A percentile compares a stretch with the other conserved stretches of the same genome.
These are phyloP conservation scores for Silene coronaria DNA, from an alignment of 179 eudicot species.

Conservation along the genomic window DNA sequence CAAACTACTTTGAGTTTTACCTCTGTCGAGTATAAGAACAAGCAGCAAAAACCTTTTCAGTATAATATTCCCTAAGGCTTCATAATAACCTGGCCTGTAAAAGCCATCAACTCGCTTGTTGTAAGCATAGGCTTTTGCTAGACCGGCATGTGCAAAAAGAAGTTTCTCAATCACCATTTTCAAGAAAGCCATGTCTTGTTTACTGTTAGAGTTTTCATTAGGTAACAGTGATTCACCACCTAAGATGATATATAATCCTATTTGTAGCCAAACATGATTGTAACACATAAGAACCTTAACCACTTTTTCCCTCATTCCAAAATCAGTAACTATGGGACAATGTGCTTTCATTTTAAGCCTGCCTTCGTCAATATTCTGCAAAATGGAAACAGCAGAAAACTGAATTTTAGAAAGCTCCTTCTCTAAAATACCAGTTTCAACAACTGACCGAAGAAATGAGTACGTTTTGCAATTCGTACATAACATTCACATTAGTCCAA, in stretches of 20 bases:
- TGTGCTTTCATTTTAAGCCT: conserved; percentile 85
- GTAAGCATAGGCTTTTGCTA: conserved; percentile 75
- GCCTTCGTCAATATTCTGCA: conserved; percentile 86
- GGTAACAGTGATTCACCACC: conserved; percentile 89
- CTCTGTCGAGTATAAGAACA: conserved; percentile 79
- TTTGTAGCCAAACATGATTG: conserved; percentile 77
- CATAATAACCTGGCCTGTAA: conserved; percentile 91
- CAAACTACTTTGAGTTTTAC: conserved; percentile 65
- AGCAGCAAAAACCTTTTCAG: conserved; percentile 85
- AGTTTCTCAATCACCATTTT: conserved; percentile 82
- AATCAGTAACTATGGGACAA: conserved; percentile 89
- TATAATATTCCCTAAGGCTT: conserved; percentile 63
- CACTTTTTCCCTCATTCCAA: conserved; percentile 83
- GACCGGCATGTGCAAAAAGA: conserved; percentile 66
- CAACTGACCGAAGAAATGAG: not conserved
- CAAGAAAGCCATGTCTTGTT: conserved; percentile 69
- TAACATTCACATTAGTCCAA: not conserved
- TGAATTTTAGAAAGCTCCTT: not conserved
- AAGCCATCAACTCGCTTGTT: conserved; percentile 90
- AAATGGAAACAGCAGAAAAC: conserved; percentile 8
- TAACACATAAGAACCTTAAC: conserved; percentile 63
- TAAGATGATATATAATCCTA: conserved; percentile 67
- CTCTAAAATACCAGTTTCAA: not conserved
- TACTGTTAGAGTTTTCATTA: conserved; percentile 45
- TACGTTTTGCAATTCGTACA: not conserved